These are phyloP conservation scores for Jacaranda mimosifolia DNA, from an alignment of 257 asterid genomes.

Conservation along the genomic window DNA sequence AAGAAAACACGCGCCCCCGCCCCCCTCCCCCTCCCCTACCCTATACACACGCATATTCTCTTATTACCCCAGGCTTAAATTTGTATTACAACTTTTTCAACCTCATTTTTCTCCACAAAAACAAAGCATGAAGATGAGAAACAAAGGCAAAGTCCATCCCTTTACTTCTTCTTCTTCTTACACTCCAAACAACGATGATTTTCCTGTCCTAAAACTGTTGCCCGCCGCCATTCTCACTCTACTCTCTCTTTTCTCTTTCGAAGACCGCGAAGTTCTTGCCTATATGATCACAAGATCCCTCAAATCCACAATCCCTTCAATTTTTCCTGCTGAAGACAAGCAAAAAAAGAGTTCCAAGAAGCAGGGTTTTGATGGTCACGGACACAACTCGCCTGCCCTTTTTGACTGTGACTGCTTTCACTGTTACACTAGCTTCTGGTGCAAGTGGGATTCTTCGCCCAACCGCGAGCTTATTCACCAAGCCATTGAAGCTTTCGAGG, in stretches of 20 bases:
- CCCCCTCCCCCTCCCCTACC: no score
- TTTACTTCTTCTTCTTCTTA: constrained; percentile 46
- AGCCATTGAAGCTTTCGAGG: constrained; percentile 84
- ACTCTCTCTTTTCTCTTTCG: constrained; percentile 54
- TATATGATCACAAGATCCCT: constrained; percentile 78
- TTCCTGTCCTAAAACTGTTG: constrained; percentile 55
- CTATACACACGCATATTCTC: not conserved
- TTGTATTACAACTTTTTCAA: constrained; percentile 1
- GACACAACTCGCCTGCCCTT: constrained; percentile 49
- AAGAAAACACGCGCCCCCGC: no score
- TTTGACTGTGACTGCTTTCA: constrained; percentile 78
- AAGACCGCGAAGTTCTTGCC: constrained; percentile 72
- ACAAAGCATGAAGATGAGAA: constrained; percentile 61
- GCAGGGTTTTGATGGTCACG: constrained; percentile 8
- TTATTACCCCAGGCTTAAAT: constrained; percentile 16
- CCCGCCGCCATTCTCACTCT: constrained; percentile 73
- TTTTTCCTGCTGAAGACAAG: constrained; percentile 37
- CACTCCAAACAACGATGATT: constrained; percentile 28
- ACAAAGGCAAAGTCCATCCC: constrained; percentile 84
- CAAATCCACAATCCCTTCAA: constrained; percentile 49
- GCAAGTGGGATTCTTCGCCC: constrained; percentile 79
- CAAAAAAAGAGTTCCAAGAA: constrained; percentile 40
- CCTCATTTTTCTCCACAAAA: constrained; percentile 4
- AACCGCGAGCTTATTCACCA: constrained; percentile 79
- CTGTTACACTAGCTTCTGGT: constrained; percentile 81